Conservation (phyloP, 176 grass and related monocot genomes). For the Paspalum notatum region DNA sequence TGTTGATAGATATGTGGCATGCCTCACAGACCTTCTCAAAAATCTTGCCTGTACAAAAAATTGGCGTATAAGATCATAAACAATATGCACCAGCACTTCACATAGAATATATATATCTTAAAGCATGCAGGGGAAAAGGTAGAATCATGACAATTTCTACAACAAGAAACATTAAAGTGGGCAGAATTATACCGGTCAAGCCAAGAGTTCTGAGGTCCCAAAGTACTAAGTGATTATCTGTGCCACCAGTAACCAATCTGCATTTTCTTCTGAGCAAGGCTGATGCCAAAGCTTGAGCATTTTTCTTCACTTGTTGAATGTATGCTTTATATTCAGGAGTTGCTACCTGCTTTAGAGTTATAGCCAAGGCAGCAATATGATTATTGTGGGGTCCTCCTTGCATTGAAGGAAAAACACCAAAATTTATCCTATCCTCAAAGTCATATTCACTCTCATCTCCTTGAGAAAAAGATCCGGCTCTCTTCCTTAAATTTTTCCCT, state of each 20-base stretch:
- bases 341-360: constrained; percentile 90
- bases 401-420: constrained; percentile 88
- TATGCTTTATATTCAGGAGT: constrained; percentile 93
- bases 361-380: constrained; percentile 93
- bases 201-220: constrained; percentile 98
- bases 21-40: constrained; percentile 97
- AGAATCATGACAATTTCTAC: neutral
- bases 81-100: neutral
- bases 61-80: constrained; percentile 17
- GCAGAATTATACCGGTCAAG: constrained; percentile 73
- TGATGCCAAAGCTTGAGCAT: constrained; percentile 85
- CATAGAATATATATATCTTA: neutral
- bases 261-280: constrained; percentile 92
- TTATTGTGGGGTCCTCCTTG: constrained; percentile 99
- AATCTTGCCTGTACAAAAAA: constrained; percentile 74
- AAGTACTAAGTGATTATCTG: constrained; percentile 96
- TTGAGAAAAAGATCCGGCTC: constrained; percentile 51
- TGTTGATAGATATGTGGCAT: constrained; percentile 91
- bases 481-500: constrained; percentile 65
- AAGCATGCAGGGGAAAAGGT: neutral
- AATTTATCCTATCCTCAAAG: constrained; percentile 92
- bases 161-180: neutral
- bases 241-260: constrained; percentile 95
- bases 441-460: constrained; percentile 77
- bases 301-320: constrained; percentile 96